Percentiles rank a stretch among this genome's conserved stretches.
Conservation (phyloP, 139 green algal genomes). For the Choricystis sp. region DNA sequence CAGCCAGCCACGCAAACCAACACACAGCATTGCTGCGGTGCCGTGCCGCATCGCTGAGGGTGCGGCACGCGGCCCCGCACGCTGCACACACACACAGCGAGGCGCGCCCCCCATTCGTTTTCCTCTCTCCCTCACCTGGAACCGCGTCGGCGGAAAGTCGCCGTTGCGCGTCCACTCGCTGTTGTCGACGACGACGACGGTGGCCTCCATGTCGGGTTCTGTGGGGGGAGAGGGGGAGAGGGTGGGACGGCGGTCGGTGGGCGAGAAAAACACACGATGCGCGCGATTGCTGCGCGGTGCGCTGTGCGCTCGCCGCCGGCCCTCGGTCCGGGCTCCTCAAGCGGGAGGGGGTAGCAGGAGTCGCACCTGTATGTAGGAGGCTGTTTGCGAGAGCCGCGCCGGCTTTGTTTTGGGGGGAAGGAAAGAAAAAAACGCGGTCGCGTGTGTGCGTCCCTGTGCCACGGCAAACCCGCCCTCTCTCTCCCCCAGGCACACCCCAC, state of each 20-base stretch:
- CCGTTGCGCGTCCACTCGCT: slow-evolving; percentile 86
- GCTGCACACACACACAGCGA: neutral
- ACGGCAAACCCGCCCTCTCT: no score
- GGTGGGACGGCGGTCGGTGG: no score
- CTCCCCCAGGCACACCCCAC: no score
- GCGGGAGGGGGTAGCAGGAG: neutral
- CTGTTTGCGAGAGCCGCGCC: no score
- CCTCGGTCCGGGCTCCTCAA: neutral
- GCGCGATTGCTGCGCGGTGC: neutral
- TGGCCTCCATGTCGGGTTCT: slow-evolving; percentile 75
- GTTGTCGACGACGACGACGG: slow-evolving; percentile 90
- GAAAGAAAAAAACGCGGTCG: no score
- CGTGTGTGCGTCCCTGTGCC: no score
- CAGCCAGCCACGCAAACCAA: no score
- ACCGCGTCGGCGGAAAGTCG: slow-evolving; percentile 86
- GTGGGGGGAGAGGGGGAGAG: neutral
- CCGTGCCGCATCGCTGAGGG: no score
- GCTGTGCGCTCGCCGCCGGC: neutral
- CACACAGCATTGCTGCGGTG: no score
- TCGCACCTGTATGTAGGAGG: no score
- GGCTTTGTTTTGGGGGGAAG: no score
- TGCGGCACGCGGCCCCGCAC: no score
- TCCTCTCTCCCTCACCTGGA: slow-evolving; percentile 24
- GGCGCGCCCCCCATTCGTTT: neutral
- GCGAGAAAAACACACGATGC: neutral